Conservation (phyloP, 345 rosid species). For the Moricandia arvensis region DNA sequence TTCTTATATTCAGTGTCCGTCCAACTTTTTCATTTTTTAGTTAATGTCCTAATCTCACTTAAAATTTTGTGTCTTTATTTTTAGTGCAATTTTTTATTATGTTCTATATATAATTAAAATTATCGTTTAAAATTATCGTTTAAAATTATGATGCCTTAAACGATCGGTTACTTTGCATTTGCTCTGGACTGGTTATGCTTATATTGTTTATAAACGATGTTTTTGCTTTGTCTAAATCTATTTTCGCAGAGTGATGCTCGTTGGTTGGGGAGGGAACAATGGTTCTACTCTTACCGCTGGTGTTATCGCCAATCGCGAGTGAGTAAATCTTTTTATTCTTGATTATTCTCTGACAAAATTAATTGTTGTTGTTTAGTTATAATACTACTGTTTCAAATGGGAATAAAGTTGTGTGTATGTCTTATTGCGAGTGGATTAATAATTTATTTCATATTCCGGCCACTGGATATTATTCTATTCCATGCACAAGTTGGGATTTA, state of each 20-base stretch:
- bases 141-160: no score
- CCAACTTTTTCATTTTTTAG: no score
- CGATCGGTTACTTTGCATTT: no score
- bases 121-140: no score
- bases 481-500: conserved; percentile 16
- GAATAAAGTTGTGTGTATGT: conserved; percentile 19
- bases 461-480: conserved; percentile 16
- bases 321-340: conserved; percentile 35
- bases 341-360: background rate
- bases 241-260: conserved; percentile 79
- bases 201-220: background rate
- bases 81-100: no score
- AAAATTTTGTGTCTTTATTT: no score
- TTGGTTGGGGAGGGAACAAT: conserved; percentile 98
- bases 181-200: no score
- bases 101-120: no score
- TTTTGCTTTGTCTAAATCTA: background rate
- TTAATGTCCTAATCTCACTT: no score
- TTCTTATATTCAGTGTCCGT: no score
- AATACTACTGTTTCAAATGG: background rate
- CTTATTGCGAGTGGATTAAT: conserved; percentile 1
- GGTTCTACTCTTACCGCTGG: conserved; percentile 92
- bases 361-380: background rate
- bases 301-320: conserved; percentile 89
- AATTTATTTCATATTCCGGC: conserved; percentile 20